These are phyloP conservation scores for Penicillium sp. DNA, from an alignment of 2,329 filamentous ascomycete genomes.

Conservation along the genomic window DNA sequence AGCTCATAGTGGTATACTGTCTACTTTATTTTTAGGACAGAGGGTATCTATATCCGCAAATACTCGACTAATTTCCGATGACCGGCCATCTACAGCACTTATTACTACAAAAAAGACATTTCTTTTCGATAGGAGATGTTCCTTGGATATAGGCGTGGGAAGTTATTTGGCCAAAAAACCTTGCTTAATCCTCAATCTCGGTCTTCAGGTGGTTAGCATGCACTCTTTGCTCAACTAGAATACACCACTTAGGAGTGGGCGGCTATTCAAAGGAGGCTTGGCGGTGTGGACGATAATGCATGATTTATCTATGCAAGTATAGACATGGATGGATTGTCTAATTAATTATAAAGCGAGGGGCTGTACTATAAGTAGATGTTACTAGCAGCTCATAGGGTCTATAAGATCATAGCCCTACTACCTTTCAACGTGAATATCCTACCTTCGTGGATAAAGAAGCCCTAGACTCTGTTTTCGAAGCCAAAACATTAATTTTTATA, in stretches of 20 bases:
- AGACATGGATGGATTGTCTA: too few relatives aligned
- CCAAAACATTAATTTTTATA: background rate
- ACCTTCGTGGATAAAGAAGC: background rate
- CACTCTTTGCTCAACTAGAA: background rate
- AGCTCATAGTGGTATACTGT: background rate
- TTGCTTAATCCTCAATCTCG: background rate
- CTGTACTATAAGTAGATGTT: background rate
- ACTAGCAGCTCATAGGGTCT: background rate
- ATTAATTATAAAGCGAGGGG: background rate
- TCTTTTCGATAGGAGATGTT: background rate
- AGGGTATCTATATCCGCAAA: background rate
- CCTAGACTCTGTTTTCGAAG: background rate
- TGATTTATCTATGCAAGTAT: background rate
- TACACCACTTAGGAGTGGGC: background rate
- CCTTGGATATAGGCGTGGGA: background rate
- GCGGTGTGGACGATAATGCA: too few relatives aligned
- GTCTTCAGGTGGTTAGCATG: background rate
- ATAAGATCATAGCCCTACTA: background rate
- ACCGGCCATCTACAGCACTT: background rate
- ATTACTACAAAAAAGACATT: background rate
- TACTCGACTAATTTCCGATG: too few relatives aligned
- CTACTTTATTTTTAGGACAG: background rate
- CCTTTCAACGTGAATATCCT: background rate
- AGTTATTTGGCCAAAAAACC: background rate
- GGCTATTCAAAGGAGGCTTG: background rate